Percentiles rank a stretch among this genome's conserved stretches.
Conservation (phyloP, 202 grass and related monocot species). For the Setaria viridis region DNA sequence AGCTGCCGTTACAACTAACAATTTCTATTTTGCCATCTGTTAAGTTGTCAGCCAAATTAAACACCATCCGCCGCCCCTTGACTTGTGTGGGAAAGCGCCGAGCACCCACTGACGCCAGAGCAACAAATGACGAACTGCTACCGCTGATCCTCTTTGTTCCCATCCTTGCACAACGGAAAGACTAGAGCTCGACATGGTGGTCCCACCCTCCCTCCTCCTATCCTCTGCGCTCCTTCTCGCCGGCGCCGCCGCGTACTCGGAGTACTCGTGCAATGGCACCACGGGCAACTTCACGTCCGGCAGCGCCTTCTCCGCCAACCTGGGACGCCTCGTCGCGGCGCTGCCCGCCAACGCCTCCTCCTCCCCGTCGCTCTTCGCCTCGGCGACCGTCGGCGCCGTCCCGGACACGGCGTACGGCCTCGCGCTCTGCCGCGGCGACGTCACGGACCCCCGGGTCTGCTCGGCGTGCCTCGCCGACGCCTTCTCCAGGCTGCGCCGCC, state of each 20-base stretch:
- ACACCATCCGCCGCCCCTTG: not conserved
- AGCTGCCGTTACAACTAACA: no score
- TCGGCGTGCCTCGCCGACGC: conserved; percentile 49
- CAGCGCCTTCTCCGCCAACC: conserved; percentile 59
- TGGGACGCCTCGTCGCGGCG: conserved; percentile 37
- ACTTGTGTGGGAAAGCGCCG: not conserved
- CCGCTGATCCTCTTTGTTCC: not conserved
- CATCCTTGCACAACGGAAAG: not conserved
- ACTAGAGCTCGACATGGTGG: not conserved
- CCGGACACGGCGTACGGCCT: conserved; percentile 44
- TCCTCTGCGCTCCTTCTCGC: not conserved
- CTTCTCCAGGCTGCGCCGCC: not conserved
- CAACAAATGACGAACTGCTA: not conserved
- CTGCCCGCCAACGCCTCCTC: conserved; percentile 44
- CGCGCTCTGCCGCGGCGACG: conserved; percentile 68
- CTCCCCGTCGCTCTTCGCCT: conserved; percentile 48
- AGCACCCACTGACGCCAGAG: not conserved
- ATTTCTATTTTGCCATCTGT: not conserved
- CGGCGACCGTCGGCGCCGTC: conserved; percentile 32
- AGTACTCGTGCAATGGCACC: conserved; percentile 60
- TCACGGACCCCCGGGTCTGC: conserved; percentile 39
- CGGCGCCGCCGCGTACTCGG: conserved; percentile 5
- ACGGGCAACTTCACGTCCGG: conserved; percentile 52
- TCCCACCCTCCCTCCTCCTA: not conserved
- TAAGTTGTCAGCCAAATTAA: not conserved